Conservation (phyloP, 78 protist genomes). For the Salpingoeca rosetta region DNA sequence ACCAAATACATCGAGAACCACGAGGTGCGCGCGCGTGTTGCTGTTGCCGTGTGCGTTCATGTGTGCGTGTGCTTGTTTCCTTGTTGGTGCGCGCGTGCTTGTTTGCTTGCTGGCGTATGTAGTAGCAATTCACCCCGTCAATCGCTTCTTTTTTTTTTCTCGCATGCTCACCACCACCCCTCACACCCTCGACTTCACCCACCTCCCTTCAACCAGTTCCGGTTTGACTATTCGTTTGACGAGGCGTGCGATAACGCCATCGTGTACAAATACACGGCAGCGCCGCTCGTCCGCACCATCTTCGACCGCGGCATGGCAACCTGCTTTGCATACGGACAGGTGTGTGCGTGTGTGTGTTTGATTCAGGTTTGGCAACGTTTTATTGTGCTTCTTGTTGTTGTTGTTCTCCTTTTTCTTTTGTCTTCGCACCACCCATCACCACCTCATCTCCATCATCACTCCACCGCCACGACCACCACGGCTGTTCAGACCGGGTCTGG, state of each 20-base stretch:
- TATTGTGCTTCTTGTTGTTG: not conserved
- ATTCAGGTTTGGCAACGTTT: not conserved
- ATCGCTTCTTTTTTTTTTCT: too few relatives aligned
- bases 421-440: not conserved
- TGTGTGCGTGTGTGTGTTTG: constrained; percentile 44
- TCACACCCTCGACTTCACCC: too few relatives aligned
- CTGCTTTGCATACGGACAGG: constrained; percentile 93
- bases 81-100: too few relatives aligned
- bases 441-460: too few relatives aligned
- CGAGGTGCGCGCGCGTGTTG: too few relatives aligned
- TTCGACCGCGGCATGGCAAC: constrained; percentile 79
- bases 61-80: too few relatives aligned
- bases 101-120: too few relatives aligned
- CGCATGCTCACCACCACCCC: too few relatives aligned
- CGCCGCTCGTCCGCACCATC: constrained; percentile 70
- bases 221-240: constrained; percentile 81
- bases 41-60: too few relatives aligned
- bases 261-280: constrained; percentile 55
- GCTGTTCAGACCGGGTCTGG: not conserved
- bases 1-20: constrained; percentile 73
- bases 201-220: too few relatives aligned
- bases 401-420: too few relatives aligned
- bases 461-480: not conserved
- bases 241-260: constrained; percentile 50
- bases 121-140: too few relatives aligned